phyloP scores from a whole-genome alignment of 768 basidiomycete genomes.

The Collybiopsis luxurians region DNA sequence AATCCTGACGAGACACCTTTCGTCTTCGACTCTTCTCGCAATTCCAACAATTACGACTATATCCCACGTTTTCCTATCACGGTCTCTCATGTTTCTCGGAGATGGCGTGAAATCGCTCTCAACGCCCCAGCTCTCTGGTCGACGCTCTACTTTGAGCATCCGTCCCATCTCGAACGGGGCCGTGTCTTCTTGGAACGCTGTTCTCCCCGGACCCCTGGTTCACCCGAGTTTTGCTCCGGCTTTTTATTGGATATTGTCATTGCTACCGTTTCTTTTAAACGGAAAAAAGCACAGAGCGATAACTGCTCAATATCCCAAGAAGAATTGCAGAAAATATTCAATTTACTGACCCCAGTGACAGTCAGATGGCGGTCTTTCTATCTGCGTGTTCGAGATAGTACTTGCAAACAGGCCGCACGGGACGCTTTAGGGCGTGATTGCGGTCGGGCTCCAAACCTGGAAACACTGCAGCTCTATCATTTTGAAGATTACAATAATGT shows the following conservation, averaged over 20 bases:
- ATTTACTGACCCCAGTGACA: constrained; percentile 22
- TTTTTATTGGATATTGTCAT: constrained; percentile 10
- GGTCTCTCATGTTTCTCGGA: constrained; percentile 56
- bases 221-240: not conserved
- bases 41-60: constrained; percentile 32
- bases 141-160: constrained; percentile 51
- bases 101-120: constrained; percentile 57
- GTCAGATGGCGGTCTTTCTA: constrained; percentile 28
- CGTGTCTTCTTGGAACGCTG: constrained; percentile 35
- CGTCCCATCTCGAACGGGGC: constrained; percentile 47
- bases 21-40: constrained; percentile 41
- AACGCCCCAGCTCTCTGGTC: constrained; percentile 53
- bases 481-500: constrained; percentile 54
- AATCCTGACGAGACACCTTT: constrained; percentile 37
- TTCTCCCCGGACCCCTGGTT: constrained; percentile 18
- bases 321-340: constrained; percentile 17
- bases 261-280: not conserved
- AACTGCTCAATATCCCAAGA: not conserved
- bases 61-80: constrained; percentile 48
- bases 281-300: not conserved
- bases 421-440: constrained; percentile 43
- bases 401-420: constrained; percentile 55
- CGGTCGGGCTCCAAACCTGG: constrained; percentile 51
- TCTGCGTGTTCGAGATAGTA: constrained; percentile 47
- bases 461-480: constrained; percentile 63